A percentile compares a stretch with the other conserved stretches of the same genome.
Conservation (phyloP, 345 rosid genomes). For the Sisymbrium altissimum region DNA sequence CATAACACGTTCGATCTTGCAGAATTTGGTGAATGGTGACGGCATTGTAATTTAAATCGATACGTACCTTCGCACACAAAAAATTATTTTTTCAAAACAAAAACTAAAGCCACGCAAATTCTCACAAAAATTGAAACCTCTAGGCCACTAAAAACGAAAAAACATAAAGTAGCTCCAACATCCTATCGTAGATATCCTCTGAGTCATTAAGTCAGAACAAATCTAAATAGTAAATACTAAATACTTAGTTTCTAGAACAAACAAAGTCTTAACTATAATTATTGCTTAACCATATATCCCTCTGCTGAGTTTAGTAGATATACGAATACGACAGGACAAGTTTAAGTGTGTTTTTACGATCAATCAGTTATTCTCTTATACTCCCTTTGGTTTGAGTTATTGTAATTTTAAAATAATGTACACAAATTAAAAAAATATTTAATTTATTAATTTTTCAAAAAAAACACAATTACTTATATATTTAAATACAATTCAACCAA, state of each 20-base stretch:
- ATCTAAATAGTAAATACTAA: background rate
- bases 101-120: background rate
- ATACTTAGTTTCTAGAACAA: background rate
- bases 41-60: background rate
- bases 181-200: background rate
- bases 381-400: too few relatives aligned
- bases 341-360: background rate
- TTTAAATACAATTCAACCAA: too few relatives aligned
- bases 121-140: background rate
- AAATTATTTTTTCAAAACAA: background rate
- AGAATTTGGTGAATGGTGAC: background rate
- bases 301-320: background rate
- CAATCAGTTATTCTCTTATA: background rate
- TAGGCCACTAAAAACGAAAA: background rate
- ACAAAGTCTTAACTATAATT: background rate
- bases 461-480: too few relatives aligned
- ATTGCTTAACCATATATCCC: background rate
- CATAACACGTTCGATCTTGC: slow-evolving; percentile 16
- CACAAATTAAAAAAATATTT: too few relatives aligned
- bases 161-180: background rate
- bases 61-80: background rate
- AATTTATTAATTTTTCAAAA: too few relatives aligned
- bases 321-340: background rate
- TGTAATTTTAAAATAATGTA: too few relatives aligned
- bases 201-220: background rate